phyloP scores from a whole-genome alignment of 1,284 basidiomycete genomes.

The Moesziomyces antarcticus region DNA sequence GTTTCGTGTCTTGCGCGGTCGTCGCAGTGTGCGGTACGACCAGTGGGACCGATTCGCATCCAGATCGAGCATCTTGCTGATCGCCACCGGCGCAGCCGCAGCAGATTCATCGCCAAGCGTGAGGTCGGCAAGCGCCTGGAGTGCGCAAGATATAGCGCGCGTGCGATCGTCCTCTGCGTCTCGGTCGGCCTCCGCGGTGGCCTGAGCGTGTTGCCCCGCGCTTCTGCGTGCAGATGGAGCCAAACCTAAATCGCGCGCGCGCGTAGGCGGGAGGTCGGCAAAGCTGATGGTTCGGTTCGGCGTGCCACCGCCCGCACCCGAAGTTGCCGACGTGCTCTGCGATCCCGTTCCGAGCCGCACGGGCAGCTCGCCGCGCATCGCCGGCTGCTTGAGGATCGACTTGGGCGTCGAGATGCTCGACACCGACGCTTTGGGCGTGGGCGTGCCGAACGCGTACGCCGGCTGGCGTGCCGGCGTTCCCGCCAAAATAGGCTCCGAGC shows the following conservation, averaged over 20 bases:
- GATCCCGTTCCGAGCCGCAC: slow-evolving; percentile 14
- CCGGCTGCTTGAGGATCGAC: slow-evolving; percentile 45
- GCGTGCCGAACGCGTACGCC: slow-evolving; percentile 16
- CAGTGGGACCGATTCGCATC: slow-evolving; percentile 37
- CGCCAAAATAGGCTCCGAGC: background rate
- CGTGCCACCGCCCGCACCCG: slow-evolving; percentile 24
- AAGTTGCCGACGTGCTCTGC: slow-evolving; percentile 17
- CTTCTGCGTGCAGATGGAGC: slow-evolving; percentile 12
- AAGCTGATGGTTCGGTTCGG: slow-evolving; percentile 50
- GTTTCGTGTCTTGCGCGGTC: slow-evolving; percentile 30
- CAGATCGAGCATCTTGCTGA: slow-evolving; percentile 20
- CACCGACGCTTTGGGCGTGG: slow-evolving; percentile 29
- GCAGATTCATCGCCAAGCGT: slow-evolving; percentile 31
- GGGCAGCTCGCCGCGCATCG: slow-evolving; percentile 12
- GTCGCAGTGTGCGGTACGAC: slow-evolving; percentile 37
- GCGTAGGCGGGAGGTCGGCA: slow-evolving; percentile 34
- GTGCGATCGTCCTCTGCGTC: slow-evolving; percentile 27
- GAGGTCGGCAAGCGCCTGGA: slow-evolving; percentile 40
- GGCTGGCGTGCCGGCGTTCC: slow-evolving; percentile 36
- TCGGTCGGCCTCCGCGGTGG: slow-evolving; percentile 3
- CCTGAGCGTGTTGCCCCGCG: slow-evolving; percentile 5
- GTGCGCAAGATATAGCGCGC: slow-evolving; percentile 34
- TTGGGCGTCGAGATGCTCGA: slow-evolving; percentile 38
- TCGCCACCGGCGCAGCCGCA: slow-evolving; percentile 1
- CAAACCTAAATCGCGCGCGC: slow-evolving; percentile 29